Evolutionary conservation across 176 grass and related monocot species (phyloP), one percentile per base, ranked within the genome.

Genomic region (Triticum urartu): DNA sequence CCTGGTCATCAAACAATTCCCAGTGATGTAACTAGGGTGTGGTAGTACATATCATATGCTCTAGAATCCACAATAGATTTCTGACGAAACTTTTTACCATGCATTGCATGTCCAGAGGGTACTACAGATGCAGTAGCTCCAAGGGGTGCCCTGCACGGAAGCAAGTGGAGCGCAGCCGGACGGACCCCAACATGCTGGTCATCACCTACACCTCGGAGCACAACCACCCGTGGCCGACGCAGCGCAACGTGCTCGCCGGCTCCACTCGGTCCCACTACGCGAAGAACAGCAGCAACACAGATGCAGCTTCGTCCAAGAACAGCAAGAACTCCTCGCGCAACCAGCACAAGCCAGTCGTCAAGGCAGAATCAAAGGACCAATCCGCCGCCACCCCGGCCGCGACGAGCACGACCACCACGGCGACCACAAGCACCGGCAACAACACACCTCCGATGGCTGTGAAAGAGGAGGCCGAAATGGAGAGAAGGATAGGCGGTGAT

Each of bases 131-230:
- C 86, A 98, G 97, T 74, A 98, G 94, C 87, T 98, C 97, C 14
- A 98, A 98, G 85, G 96, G 94, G 62, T 98, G 97, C 88, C 92
- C 94, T 5, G 97, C 97, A 64, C 85, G 97, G 86, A 98, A 98
- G 86, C 97, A 98, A 86, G 97, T 98, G 10, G 97, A 98, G 90
- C 97, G 97, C 65, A 91, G 92, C 86, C 90, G 97, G 79, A 95
- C 94, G 1, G 94, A 98, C 75, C 94, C 97, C 40, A 95, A 92
- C 82, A 89, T 98, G 97, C 84, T 98, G 21, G 92, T 98, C 75
- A 94, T 98, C 88, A 98, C 97, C 81, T 98, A 98, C 90, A 98
- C 89, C 73, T 98, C 97, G 35, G 97, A 98, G 84, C 97, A 98
- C 86, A 98, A 98, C 85, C 97, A 98, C 56, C 97, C 97, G 4